A percentile compares a stretch with the other conserved stretches of the same genome.
These are phyloP conservation scores for Zygosaccharomyces pseudobailii DNA, from an alignment of 1,139 yeast species.

Conservation along the genomic window DNA sequence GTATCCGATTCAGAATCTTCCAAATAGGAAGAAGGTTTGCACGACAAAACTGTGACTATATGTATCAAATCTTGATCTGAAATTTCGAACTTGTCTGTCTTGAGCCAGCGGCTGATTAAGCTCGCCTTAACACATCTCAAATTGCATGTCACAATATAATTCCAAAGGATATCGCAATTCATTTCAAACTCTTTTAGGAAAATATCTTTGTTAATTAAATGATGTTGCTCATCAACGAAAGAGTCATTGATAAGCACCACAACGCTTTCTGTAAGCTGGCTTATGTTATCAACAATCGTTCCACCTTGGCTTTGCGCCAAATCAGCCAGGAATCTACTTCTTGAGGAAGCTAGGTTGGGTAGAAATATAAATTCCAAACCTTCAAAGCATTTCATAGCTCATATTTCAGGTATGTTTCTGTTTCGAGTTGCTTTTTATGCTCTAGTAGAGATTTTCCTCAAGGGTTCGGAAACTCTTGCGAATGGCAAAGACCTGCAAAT, in stretches of 20 bases:
- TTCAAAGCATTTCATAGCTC: conserved; percentile 13
- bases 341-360: conserved; percentile 21
- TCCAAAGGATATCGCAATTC: conserved; percentile 14
- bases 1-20: conserved; percentile 8
- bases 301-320: conserved; percentile 36
- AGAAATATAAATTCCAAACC: conserved; percentile 21
- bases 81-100: conserved; percentile 8
- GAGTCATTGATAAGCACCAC: conserved; percentile 24
- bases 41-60: not conserved
- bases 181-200: conserved; percentile 19
- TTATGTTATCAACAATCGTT: conserved; percentile 17
- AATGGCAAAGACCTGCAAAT: not conserved
- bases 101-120: conserved; percentile 15
- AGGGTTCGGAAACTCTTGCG: no score
- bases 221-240: conserved; percentile 15
- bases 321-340: conserved; percentile 13
- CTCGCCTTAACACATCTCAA: conserved; percentile 15
- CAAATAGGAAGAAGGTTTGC: not conserved
- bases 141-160: conserved; percentile 8
- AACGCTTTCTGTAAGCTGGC: conserved; percentile 12
- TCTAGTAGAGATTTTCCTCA: no score
- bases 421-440: no score
- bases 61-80: conserved; percentile 1
- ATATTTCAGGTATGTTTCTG: not conserved
- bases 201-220: conserved; percentile 12